Percentiles rank a stretch among this genome's conserved stretches.
Evolutionary conservation across 2,329 filamentous ascomycete species (phyloP).

Genomic region (Periconia digitata): DNA sequence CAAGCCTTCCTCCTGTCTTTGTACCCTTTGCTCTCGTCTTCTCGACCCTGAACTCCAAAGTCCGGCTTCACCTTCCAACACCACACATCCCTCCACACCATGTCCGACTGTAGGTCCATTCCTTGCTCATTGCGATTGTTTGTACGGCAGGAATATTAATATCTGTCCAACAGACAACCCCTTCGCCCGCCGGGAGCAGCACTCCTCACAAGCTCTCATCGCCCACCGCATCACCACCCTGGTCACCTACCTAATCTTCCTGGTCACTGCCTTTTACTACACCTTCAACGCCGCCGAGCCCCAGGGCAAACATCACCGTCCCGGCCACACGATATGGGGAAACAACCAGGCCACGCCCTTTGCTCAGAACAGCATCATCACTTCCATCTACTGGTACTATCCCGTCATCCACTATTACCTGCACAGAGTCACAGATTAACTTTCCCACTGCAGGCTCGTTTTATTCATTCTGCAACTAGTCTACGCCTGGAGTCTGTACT

Average conservation of each 20-base stretch:
- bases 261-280: constrained; percentile 76
- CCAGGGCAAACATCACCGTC: constrained; percentile 54
- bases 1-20: too few species aligned
- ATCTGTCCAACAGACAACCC: constrained; percentile 6
- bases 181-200: constrained; percentile 12
- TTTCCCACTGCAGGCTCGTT: constrained; percentile 63
- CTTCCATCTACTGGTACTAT: constrained; percentile 72
- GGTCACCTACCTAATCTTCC: constrained; percentile 72
- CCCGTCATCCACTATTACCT: not conserved
- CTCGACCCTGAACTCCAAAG: not conserved
- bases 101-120: not conserved
- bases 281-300: constrained; percentile 61
- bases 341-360: constrained; percentile 77
- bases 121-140: not conserved
- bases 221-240: constrained; percentile 76
- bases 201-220: constrained; percentile 59
- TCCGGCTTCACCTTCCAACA: not conserved
- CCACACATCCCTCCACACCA: not conserved
- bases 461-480: constrained; percentile 75
- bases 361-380: constrained; percentile 66
- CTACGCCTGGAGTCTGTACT: constrained; percentile 78
- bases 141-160: constrained; percentile 1
- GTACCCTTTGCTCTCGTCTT: not conserved
- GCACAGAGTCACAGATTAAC: not conserved
- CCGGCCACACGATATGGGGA: constrained; percentile 68